A percentile compares a stretch with the other conserved stretches of the same genome.
phyloP scores from a whole-genome alignment of 768 basidiomycete species.

The Hemileccinum impolitum region DNA sequence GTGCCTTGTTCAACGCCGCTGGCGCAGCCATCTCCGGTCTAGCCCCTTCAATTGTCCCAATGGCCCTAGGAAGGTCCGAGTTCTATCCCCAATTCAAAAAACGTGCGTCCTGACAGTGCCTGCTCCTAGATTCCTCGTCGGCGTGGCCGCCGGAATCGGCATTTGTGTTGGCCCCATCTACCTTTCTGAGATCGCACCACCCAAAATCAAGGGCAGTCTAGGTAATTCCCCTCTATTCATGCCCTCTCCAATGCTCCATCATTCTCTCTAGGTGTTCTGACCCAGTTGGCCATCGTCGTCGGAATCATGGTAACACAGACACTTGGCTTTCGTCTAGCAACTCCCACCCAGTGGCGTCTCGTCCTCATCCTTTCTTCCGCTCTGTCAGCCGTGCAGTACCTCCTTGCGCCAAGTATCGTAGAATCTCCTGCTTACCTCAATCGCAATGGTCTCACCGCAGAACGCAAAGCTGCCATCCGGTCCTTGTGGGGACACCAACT shows the following conservation, averaged over 20 bases:
- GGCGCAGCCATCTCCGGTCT: slow-evolving; percentile 68
- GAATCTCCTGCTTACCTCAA: slow-evolving; percentile 74
- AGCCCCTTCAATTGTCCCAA: slow-evolving; percentile 49
- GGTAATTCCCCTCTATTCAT: slow-evolving; percentile 39
- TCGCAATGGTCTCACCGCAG: slow-evolving; percentile 45
- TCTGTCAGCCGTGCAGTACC: slow-evolving; percentile 54
- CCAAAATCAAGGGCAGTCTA: slow-evolving; percentile 68
- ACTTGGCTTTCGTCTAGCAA: slow-evolving; percentile 68
- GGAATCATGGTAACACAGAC: slow-evolving; percentile 86
- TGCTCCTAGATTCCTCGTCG: slow-evolving; percentile 56
- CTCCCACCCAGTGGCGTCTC: slow-evolving; percentile 64
- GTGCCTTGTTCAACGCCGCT: slow-evolving; percentile 49
- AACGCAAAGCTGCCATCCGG: slow-evolving; percentile 42
- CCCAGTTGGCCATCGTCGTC: slow-evolving; percentile 78
- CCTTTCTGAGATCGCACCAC: slow-evolving; percentile 81
- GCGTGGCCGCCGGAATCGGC: slow-evolving; percentile 70
- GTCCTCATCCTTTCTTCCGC: slow-evolving; percentile 62
- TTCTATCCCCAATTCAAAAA: background rate
- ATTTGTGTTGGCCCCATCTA: slow-evolving; percentile 81
- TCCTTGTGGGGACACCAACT: slow-evolving; percentile 52
- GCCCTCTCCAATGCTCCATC: background rate
- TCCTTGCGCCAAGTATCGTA: slow-evolving; percentile 50
- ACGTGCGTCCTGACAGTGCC: background rate
- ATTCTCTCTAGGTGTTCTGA: slow-evolving; percentile 60
- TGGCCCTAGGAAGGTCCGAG: slow-evolving; percentile 67